phyloP scores from a whole-genome alignment of 148 eudicot genomes.

The Silene conica region DNA sequence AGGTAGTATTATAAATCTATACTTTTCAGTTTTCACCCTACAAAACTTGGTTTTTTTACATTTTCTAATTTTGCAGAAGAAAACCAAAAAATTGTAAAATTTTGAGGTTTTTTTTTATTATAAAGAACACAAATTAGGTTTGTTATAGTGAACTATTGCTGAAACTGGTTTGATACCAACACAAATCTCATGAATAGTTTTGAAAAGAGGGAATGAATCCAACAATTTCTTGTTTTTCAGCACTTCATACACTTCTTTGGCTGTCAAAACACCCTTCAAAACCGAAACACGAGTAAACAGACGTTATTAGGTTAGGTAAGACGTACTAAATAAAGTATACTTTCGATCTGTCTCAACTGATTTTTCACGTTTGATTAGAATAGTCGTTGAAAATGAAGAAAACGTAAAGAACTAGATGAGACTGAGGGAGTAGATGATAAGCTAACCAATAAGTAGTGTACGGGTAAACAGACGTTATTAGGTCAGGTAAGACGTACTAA shows the following conservation, averaged over 20 bases:
- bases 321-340: no score
- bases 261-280: slow-evolving; percentile 86
- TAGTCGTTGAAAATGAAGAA: no score
- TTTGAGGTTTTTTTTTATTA: slow-evolving; percentile 17
- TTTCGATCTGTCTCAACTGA: no score
- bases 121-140: slow-evolving; percentile 27
- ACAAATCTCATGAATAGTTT: slow-evolving; percentile 90
- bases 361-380: no score
- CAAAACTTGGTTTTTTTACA: no score
- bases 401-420: no score
- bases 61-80: background rate
- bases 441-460: no score
- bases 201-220: slow-evolving; percentile 78
- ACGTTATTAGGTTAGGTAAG: background rate
- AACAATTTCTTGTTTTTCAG: slow-evolving; percentile 67
- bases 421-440: no score
- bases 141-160: slow-evolving; percentile 64
- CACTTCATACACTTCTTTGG: slow-evolving; percentile 82
- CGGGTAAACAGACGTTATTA: background rate
- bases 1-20: no score
- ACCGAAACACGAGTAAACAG: slow-evolving; percentile 7
- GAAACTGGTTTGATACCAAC: slow-evolving; percentile 60
- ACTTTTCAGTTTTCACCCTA: no score
- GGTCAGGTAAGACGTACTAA: background rate
- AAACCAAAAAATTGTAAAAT: background rate